A percentile compares a stretch with the other conserved stretches of the same genome.
Evolutionary conservation across 129 eudicot species (phyloP).

Genomic region (Flaveria ramosissima): DNA sequence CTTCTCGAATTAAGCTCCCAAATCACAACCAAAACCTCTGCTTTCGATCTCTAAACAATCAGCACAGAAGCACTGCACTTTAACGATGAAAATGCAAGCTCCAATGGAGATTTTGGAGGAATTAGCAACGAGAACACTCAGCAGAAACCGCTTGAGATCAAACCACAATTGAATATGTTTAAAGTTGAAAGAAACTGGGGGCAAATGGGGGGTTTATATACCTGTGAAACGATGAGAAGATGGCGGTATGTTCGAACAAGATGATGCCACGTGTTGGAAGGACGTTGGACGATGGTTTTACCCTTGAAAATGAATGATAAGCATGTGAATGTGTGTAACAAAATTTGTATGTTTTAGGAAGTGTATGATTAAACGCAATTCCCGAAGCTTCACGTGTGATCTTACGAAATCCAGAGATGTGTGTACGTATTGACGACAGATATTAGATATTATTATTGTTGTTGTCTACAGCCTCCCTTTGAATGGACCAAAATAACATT

Average conservation of each 20-base stretch:
- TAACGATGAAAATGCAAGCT: conserved; percentile 20
- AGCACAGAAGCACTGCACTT: conserved; percentile 14
- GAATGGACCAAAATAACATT: conserved; percentile 17
- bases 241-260: neutral
- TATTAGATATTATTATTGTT: no score
- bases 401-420: conserved; percentile 11
- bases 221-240: conserved; percentile 22
- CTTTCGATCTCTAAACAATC: neutral
- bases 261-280: conserved; percentile 24
- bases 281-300: neutral
- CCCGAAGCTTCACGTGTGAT: conserved; percentile 35
- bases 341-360: neutral
- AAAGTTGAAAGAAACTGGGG: conserved; percentile 13
- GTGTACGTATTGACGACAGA: neutral
- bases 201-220: conserved; percentile 30
- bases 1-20: neutral
- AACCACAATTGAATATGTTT: neutral
- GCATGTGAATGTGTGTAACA: conserved; percentile 24
- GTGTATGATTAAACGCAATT: neutral
- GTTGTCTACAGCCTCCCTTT: neutral
- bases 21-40: conserved; percentile 13
- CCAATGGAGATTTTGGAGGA: conserved; percentile 27
- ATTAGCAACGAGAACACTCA: conserved; percentile 3
- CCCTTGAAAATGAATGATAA: neutral
- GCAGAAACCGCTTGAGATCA: conserved; percentile 1